phyloP scores from a whole-genome alignment of 1,284 basidiomycete species.

The Leccinum variabile region DNA sequence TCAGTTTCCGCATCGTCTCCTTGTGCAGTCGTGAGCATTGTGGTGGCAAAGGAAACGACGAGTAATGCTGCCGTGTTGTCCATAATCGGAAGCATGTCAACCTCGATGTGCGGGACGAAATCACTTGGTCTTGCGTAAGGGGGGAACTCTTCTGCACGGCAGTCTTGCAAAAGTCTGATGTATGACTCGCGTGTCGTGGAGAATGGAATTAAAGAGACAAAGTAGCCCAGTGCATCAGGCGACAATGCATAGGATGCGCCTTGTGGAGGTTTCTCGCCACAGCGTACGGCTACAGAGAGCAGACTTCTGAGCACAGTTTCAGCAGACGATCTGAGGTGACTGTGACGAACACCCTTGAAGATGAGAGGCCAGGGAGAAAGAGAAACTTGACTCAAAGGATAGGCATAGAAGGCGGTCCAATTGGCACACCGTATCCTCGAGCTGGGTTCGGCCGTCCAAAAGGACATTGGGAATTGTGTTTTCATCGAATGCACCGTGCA shows the following conservation, averaged over 20 bases:
- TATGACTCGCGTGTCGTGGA: constrained; percentile 59
- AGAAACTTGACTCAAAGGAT: constrained; percentile 79
- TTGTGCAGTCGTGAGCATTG: constrained; percentile 77
- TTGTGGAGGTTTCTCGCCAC: constrained; percentile 41
- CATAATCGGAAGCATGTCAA: constrained; percentile 60
- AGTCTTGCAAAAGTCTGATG: constrained; percentile 59
- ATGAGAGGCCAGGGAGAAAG: constrained; percentile 79
- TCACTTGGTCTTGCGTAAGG: constrained; percentile 43
- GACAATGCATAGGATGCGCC: constrained; percentile 47
- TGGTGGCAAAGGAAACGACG: constrained; percentile 71
- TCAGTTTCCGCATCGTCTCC: constrained; percentile 82
- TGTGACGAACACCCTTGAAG: constrained; percentile 82
- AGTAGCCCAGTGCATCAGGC: constrained; percentile 73
- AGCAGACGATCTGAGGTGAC: constrained; percentile 59
- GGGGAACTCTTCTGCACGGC: constrained; percentile 51
- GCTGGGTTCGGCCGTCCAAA: constrained; percentile 60
- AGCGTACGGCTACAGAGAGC: constrained; percentile 55
- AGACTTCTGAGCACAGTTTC: constrained; percentile 57
- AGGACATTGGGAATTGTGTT: constrained; percentile 59
- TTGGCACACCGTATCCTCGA: constrained; percentile 71
- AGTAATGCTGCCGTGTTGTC: constrained; percentile 72
- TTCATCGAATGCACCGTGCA: constrained; percentile 55
- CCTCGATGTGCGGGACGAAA: constrained; percentile 53
- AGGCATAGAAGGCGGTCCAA: constrained; percentile 74
- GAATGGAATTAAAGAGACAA: constrained; percentile 76